A percentile compares a stretch with the other conserved stretches of the same genome.
These are phyloP conservation scores for Ilyonectria sp. DNA, from an alignment of 2,329 filamentous ascomycete species.

Conservation along the genomic window DNA sequence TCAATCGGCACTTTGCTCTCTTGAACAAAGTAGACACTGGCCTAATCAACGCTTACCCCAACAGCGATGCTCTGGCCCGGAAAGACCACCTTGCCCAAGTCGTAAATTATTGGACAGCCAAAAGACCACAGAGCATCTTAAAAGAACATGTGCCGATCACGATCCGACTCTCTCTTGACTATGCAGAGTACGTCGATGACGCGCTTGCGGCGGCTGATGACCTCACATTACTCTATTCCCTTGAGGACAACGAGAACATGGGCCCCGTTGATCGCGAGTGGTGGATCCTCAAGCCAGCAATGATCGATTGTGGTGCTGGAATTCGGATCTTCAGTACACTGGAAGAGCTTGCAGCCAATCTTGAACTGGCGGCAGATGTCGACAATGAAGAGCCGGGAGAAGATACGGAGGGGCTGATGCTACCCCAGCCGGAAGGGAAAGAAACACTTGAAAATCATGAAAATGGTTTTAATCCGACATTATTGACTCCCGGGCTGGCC, in stretches of 20 bases:
- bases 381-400: conserved; percentile 42
- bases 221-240: conserved; percentile 52
- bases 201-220: conserved; percentile 55
- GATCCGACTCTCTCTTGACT: conserved; percentile 55
- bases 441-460: conserved; percentile 15
- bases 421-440: neutral
- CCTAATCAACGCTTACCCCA: conserved; percentile 58
- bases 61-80: conserved; percentile 56
- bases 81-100: conserved; percentile 55
- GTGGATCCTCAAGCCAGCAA: conserved; percentile 59
- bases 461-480: conserved; percentile 37
- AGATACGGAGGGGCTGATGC: neutral
- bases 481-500: conserved; percentile 47
- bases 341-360: conserved; percentile 53
- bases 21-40: conserved; percentile 49
- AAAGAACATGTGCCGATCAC: conserved; percentile 51
- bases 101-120: conserved; percentile 56
- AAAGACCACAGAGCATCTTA: conserved; percentile 52
- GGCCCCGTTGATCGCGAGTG: conserved; percentile 50
- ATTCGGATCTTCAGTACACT: conserved; percentile 58
- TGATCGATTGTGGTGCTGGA: conserved; percentile 57
- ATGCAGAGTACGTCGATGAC: conserved; percentile 57
- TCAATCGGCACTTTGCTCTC: conserved; percentile 53
- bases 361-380: conserved; percentile 56
- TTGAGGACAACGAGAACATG: conserved; percentile 53